Evolutionary conservation across 345 rosid genomes (phyloP).

Genomic region (Melastoma malabathricum): DNA sequence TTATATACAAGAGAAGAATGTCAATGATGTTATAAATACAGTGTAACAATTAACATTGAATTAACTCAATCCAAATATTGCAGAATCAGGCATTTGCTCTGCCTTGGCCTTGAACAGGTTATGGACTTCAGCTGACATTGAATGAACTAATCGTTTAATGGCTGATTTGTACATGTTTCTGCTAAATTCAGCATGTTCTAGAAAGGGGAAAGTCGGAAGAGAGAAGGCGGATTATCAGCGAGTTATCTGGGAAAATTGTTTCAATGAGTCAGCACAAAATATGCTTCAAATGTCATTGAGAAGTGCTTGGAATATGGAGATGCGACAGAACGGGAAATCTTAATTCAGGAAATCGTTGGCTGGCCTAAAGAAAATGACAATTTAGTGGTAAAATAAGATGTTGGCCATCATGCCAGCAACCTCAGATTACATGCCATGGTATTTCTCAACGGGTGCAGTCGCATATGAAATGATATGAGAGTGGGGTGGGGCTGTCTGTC

Average conservation of each 20-base stretch:
- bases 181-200: slow-evolving; percentile 63
- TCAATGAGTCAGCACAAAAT: slow-evolving; percentile 97
- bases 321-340: slow-evolving; percentile 49
- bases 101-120: too few species aligned
- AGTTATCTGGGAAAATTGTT: slow-evolving; percentile 69
- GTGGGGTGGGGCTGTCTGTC: too few species aligned
- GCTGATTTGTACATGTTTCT: background rate
- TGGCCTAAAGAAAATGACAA: slow-evolving; percentile 63
- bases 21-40: too few species aligned
- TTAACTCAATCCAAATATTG: too few species aligned
- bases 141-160: background rate
- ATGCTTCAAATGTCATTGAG: slow-evolving; percentile 90
- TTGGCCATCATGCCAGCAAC: background rate
- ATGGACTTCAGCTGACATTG: too few species aligned
- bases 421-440: background rate
- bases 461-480: too few species aligned
- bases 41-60: too few species aligned
- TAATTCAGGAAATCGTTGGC: slow-evolving; percentile 78
- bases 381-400: slow-evolving; percentile 50
- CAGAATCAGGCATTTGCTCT: too few species aligned
- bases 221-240: slow-evolving; percentile 58
- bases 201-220: slow-evolving; percentile 77
- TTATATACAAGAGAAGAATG: background rate
- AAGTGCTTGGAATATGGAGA: slow-evolving; percentile 85
- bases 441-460: background rate